Evolutionary conservation across 805 yeast species (phyloP).

Genomic region (Lachancea nothofagi): DNA sequence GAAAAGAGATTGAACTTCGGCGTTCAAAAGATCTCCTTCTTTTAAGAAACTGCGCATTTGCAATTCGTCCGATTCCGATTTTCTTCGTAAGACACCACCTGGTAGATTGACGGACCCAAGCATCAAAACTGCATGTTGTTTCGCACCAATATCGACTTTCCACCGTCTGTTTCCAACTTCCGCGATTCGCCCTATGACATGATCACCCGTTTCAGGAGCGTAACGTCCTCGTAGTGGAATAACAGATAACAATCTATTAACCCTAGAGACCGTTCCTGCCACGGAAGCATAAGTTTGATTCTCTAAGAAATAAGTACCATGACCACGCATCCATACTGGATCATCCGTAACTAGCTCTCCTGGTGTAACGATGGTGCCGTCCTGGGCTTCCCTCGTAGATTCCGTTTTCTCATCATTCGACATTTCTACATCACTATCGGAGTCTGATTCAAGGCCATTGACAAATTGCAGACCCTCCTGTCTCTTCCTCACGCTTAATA

Average conservation of each 20-base stretch:
- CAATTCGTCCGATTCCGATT: slow-evolving; percentile 90
- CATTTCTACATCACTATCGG: slow-evolving; percentile 22
- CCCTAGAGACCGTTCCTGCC: slow-evolving; percentile 84
- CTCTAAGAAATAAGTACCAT: slow-evolving; percentile 81
- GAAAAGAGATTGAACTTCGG: slow-evolving; percentile 88
- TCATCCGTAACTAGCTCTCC: slow-evolving; percentile 96
- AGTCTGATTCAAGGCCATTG: slow-evolving; percentile 10
- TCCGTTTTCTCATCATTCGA: slow-evolving; percentile 31
- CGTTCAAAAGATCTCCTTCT: slow-evolving; percentile 93
- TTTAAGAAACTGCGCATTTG: slow-evolving; percentile 92
- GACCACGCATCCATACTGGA: slow-evolving; percentile 97
- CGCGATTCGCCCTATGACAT: slow-evolving; percentile 85
- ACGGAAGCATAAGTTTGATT: slow-evolving; percentile 82
- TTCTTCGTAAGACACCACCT: slow-evolving; percentile 92
- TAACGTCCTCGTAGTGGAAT: slow-evolving; percentile 82
- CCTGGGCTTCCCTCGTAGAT: slow-evolving; percentile 24
- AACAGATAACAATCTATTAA: slow-evolving; percentile 81
- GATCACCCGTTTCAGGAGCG: slow-evolving; percentile 94
- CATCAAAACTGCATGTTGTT: slow-evolving; percentile 86
- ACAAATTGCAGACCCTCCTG: slow-evolving; percentile 25
- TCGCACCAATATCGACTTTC: slow-evolving; percentile 96
- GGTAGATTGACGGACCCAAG: slow-evolving; percentile 95
- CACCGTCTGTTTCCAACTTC: slow-evolving; percentile 93
- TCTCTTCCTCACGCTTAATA: slow-evolving; percentile 25
- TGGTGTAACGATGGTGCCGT: slow-evolving; percentile 68